These are phyloP conservation scores for Rhodotorula sp. DNA, from an alignment of 1,284 basidiomycete species.

Conservation along the genomic window DNA sequence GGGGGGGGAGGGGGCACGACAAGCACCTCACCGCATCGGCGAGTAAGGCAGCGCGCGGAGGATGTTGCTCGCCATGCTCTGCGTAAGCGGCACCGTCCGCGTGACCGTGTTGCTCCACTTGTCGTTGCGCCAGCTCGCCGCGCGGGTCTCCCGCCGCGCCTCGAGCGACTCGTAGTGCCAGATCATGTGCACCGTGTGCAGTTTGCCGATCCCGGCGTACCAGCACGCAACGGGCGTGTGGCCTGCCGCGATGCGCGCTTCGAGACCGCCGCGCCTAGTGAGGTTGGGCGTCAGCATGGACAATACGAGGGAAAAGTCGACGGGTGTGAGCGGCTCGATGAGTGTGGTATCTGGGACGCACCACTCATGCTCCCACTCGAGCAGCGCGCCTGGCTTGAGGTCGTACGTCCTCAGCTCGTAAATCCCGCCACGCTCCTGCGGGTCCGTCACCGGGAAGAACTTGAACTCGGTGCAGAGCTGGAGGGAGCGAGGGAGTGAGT, in stretches of 20 bases:
- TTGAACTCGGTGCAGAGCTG: conserved; percentile 79
- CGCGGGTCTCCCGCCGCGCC: conserved; percentile 74
- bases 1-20: too few species aligned
- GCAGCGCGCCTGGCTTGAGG: conserved; percentile 70
- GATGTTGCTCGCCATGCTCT: conserved; percentile 73
- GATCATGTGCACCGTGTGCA: conserved; percentile 77
- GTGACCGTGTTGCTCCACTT: conserved; percentile 64
- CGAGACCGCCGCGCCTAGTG: conserved; percentile 52
- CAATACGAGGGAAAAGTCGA: too few species aligned
- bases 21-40: conserved; percentile 56
- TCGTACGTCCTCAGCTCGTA: conserved; percentile 85
- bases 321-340: too few species aligned
- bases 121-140: conserved; percentile 87
- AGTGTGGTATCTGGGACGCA: too few species aligned
- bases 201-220: conserved; percentile 63
- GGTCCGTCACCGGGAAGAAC: conserved; percentile 78
- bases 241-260: conserved; percentile 41
- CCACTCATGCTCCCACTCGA: conserved; percentile 94
- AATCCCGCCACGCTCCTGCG: conserved; percentile 80
- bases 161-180: conserved; percentile 91
- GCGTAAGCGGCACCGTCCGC: background rate
- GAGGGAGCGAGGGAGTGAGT: background rate
- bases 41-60: conserved; percentile 73
- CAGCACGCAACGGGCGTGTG: conserved; percentile 18
- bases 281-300: conserved; percentile 46